A percentile compares a stretch with the other conserved stretches of the same genome.
Evolutionary conservation across 768 basidiomycete species (phyloP).

Genomic region (Chalciporus piperatus): DNA sequence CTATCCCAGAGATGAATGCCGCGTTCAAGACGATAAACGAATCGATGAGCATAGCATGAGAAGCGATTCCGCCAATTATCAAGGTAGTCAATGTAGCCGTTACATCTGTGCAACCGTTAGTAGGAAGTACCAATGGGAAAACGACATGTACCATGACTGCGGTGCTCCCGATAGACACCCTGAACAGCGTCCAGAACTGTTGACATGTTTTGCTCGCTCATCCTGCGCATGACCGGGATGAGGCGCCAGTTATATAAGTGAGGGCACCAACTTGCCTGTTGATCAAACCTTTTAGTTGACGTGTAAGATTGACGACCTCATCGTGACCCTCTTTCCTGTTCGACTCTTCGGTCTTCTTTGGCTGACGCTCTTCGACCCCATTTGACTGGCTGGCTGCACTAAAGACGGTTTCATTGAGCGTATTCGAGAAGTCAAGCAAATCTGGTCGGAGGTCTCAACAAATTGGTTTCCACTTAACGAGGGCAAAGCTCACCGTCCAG

Average conservation of each 20-base stretch:
- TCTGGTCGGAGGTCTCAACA: slow-evolving; percentile 34
- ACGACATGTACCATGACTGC: slow-evolving; percentile 63
- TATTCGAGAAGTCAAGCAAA: slow-evolving; percentile 50
- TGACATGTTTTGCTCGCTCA: slow-evolving; percentile 88
- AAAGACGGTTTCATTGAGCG: slow-evolving; percentile 13
- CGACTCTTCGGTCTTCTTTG: slow-evolving; percentile 42
- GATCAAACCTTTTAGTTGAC: slow-evolving; percentile 82
- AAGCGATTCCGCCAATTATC: slow-evolving; percentile 75
- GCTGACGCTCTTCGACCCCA: not conserved
- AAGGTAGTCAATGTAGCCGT: slow-evolving; percentile 74
- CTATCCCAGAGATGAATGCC: slow-evolving; percentile 75
- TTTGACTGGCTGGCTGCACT: not conserved
- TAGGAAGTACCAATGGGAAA: not conserved
- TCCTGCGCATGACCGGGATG: slow-evolving; percentile 39
- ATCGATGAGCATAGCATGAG: slow-evolving; percentile 78
- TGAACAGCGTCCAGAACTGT: slow-evolving; percentile 73
- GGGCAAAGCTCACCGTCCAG: slow-evolving; percentile 61
- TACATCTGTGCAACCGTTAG: slow-evolving; percentile 55
- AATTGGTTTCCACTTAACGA: not conserved
- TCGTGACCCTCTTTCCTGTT: slow-evolving; percentile 42
- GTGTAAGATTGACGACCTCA: slow-evolving; percentile 55
- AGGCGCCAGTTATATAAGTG: not conserved
- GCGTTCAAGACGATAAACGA: slow-evolving; percentile 89
- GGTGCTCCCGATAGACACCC: slow-evolving; percentile 69
- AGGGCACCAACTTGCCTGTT: slow-evolving; percentile 57